phyloP scores from a whole-genome alignment of 176 grass and related monocot species.

The Carex pumila region DNA sequence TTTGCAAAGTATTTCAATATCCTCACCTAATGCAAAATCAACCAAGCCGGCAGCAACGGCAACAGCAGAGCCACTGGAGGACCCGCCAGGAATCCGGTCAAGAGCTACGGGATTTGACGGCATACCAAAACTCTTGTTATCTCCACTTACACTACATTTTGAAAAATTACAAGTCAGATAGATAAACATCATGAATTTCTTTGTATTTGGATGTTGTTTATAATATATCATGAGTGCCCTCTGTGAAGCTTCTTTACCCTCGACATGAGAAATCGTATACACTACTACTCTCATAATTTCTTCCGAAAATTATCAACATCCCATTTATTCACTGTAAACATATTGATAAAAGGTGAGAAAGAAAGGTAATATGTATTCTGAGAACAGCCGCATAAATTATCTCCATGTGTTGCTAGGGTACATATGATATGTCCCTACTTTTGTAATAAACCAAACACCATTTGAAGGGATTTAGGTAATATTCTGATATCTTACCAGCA shows the following conservation, averaged over 20 bases:
- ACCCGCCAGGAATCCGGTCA: conserved; percentile 74
- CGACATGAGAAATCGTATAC: background rate
- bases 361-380: background rate
- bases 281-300: background rate
- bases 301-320: background rate
- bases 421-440: background rate
- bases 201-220: background rate
- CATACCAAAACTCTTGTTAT: conserved; percentile 81
- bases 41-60: conserved; percentile 81
- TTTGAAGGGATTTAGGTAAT: background rate
- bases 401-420: background rate
- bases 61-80: conserved; percentile 91
- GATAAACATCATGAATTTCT: background rate
- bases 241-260: background rate
- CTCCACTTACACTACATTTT: conserved; percentile 65
- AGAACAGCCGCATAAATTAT: background rate
- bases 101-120: conserved; percentile 63
- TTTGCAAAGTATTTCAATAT: background rate
- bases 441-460: background rate
- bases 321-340: background rate
- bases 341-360: background rate
- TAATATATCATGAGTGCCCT: background rate
- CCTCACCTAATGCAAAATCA: conserved; percentile 95
- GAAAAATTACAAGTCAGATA: conserved; percentile 4
- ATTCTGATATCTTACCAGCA: background rate